Evolutionary conservation across 495 filamentous ascomycete species (phyloP).

Genomic region (Rhypophila decipiens): DNA sequence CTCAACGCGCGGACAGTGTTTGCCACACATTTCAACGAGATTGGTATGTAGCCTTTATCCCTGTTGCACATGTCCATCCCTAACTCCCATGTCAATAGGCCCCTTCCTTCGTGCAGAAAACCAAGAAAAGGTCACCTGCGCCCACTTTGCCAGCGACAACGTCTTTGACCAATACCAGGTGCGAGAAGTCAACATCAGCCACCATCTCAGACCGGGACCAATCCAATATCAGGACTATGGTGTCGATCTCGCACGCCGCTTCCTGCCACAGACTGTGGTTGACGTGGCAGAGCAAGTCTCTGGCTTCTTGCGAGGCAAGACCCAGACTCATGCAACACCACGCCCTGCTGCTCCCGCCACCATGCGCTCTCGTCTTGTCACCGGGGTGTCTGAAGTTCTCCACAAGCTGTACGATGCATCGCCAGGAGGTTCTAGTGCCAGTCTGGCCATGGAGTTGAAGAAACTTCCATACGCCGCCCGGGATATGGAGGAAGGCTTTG

Average conservation of each 20-base stretch:
- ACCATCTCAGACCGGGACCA: conserved; percentile 75
- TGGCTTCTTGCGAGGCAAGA: conserved; percentile 47
- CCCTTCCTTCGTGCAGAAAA: conserved; percentile 54
- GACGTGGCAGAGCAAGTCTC: conserved; percentile 62
- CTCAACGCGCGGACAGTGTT: conserved; percentile 80
- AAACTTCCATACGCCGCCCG: too few species aligned
- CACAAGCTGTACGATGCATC: not conserved
- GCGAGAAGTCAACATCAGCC: conserved; percentile 47
- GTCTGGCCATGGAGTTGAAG: not conserved
- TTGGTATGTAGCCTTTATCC: conserved; percentile 36
- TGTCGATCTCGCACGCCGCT: conserved; percentile 66
- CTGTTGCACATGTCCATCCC: not conserved
- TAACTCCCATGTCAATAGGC: not conserved
- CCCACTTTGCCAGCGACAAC: conserved; percentile 71
- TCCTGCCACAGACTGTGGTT: conserved; percentile 64
- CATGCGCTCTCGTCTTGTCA: too few species aligned
- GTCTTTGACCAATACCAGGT: conserved; percentile 32
- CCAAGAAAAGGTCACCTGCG: conserved; percentile 65
- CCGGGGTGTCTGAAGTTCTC: not conserved
- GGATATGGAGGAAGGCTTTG: too few species aligned
- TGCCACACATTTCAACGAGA: conserved; percentile 82
- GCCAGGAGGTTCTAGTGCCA: too few species aligned
- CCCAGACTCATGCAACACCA: conserved; percentile 52
- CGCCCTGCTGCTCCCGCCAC: too few species aligned
- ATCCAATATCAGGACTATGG: conserved; percentile 72